Evolutionary conservation across 2,329 filamentous ascomycete species (phyloP).

Genomic region (Hymenoscyphus albidus): DNA sequence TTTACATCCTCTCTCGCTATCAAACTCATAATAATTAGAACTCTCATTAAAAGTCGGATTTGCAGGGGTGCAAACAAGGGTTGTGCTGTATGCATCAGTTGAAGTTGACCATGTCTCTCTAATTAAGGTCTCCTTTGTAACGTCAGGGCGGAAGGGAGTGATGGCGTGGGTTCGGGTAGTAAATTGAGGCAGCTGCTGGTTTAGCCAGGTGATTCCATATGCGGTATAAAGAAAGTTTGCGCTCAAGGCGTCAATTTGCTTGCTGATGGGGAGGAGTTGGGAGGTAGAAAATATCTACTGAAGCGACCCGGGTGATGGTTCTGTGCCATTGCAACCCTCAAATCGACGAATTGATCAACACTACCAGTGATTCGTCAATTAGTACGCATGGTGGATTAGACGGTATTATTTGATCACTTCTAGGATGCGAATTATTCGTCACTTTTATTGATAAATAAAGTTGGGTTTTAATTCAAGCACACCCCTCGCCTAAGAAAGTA

Average conservation of each 20-base stretch:
- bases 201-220: conserved; percentile 45
- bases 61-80: conserved; percentile 40
- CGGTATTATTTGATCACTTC: no score
- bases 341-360: no score
- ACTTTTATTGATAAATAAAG: no score
- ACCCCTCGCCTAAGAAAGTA: no score
- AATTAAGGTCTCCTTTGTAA: background rate
- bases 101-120: conserved; percentile 25
- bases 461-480: no score
- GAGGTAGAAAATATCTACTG: conserved; percentile 25
- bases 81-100: conserved; percentile 36
- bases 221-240: conserved; percentile 41
- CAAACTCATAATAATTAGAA: conserved; percentile 28
- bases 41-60: conserved; percentile 9
- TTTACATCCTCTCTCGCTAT: conserved; percentile 40
- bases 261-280: conserved; percentile 26
- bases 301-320: conserved; percentile 28
- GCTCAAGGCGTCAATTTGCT: conserved; percentile 36
- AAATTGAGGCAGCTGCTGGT: conserved; percentile 42
- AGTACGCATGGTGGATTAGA: no score
- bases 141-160: conserved; percentile 38
- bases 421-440: no score
- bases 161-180: conserved; percentile 42
- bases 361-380: no score
- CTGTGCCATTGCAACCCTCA: no score